Percentiles rank a stretch among this genome's conserved stretches.
These are phyloP conservation scores for Exophiala spinifera DNA, from an alignment of 2,329 filamentous ascomycete species.

Conservation along the genomic window DNA sequence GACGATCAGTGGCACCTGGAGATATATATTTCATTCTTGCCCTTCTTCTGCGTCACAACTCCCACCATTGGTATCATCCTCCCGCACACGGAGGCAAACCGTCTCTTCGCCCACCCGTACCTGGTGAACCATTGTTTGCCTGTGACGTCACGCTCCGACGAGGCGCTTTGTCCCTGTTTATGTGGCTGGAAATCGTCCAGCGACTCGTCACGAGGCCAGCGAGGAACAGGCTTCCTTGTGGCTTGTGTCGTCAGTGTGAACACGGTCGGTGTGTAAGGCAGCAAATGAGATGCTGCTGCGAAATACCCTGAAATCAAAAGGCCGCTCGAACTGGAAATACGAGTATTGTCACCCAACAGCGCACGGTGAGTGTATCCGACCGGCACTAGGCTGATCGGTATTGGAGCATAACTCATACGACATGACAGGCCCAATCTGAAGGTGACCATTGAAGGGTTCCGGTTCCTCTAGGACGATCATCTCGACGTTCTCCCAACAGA, in stretches of 20 bases:
- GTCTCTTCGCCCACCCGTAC: background rate
- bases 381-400: no score
- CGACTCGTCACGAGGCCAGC: conserved; percentile 10
- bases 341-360: no score
- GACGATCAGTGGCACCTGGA: background rate
- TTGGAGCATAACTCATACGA: no score
- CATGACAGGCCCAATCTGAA: no score
- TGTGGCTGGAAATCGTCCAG: conserved; percentile 12
- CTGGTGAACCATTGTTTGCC: conserved; percentile 1
- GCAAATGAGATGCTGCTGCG: no score
- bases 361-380: no score
- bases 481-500: no score
- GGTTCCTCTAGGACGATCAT: no score
- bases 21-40: background rate
- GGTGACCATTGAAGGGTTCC: no score
- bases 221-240: background rate
- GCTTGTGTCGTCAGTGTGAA: conserved; percentile 10
- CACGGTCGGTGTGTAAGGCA: no score
- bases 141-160: conserved; percentile 19
- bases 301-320: no score
- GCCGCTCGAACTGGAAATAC: no score
- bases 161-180: conserved; percentile 20
- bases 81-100: background rate
- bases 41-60: conserved; percentile 6
- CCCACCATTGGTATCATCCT: conserved; percentile 4